phyloP scores from a whole-genome alignment of 768 basidiomycete species.

The Clavaria fumosa region DNA sequence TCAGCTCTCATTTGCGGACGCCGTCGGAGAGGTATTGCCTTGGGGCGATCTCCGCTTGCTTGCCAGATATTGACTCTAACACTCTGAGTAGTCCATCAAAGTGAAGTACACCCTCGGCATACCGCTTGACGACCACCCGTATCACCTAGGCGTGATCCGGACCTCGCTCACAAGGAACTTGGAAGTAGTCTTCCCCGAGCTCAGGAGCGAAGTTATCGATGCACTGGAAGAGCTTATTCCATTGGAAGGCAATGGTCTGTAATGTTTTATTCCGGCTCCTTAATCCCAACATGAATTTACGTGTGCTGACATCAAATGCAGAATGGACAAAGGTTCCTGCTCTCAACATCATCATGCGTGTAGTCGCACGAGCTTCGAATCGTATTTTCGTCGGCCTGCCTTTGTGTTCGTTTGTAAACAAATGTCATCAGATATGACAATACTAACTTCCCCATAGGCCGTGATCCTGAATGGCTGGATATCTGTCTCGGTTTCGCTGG shows the following conservation, averaged over 20 bases:
- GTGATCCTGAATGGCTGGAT: slow-evolving; percentile 15
- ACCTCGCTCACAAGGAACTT: slow-evolving; percentile 3
- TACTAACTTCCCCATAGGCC: slow-evolving; percentile 10
- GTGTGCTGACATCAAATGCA: neutral
- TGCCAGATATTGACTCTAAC: neutral
- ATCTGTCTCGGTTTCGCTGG: slow-evolving; percentile 20
- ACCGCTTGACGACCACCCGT: neutral
- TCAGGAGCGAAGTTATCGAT: slow-evolving; percentile 5
- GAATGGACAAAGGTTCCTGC: slow-evolving; percentile 12
- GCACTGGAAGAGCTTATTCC: slow-evolving; percentile 1
- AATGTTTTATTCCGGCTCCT: neutral
- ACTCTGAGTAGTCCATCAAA: slow-evolving; percentile 1
- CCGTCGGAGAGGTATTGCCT: slow-evolving; percentile 8
- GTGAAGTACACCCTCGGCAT: slow-evolving; percentile 4
- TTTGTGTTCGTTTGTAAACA: slow-evolving; percentile 14
- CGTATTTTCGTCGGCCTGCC: slow-evolving; percentile 18
- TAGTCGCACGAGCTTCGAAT: slow-evolving; percentile 14
- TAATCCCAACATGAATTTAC: neutral
- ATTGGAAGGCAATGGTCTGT: slow-evolving; percentile 1
- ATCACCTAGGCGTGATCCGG: slow-evolving; percentile 2
- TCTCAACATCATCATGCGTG: slow-evolving; percentile 8
- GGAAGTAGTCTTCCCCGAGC: neutral
- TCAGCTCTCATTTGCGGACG: slow-evolving; percentile 7
- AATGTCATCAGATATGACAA: neutral
- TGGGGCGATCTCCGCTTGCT: neutral